These are phyloP conservation scores for Penicillium subrubescens DNA, from an alignment of 495 filamentous ascomycete genomes.

Conservation along the genomic window DNA sequence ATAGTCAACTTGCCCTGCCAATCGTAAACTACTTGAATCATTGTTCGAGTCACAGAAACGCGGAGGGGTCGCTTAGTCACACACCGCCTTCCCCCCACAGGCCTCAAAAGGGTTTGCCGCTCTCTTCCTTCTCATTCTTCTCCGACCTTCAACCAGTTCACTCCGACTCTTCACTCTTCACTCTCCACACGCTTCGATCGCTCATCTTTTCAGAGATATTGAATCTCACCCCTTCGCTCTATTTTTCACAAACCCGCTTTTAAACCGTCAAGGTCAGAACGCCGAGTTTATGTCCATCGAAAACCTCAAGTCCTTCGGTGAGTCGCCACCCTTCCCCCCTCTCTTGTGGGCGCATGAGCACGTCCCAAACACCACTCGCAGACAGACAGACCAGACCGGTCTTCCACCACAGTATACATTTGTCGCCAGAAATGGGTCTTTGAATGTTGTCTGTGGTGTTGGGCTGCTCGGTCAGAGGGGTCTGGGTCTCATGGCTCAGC, in stretches of 20 bases:
- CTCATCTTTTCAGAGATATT: slow-evolving; percentile 39
- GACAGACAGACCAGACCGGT: neutral
- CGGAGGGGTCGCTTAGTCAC: slow-evolving; percentile 27
- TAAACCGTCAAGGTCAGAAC: slow-evolving; percentile 47
- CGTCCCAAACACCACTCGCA: slow-evolving; percentile 6
- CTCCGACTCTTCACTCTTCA: slow-evolving; percentile 20
- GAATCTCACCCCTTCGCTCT: slow-evolving; percentile 36
- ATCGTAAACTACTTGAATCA: neutral
- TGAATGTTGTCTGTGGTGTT: neutral
- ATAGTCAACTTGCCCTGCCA: neutral
- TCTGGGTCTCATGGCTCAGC: slow-evolving; percentile 1
- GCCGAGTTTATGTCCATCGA: slow-evolving; percentile 99
- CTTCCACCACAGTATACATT: neutral
- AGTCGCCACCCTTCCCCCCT: slow-evolving; percentile 44
- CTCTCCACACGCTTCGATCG: slow-evolving; percentile 30
- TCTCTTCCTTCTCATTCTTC: slow-evolving; percentile 34
- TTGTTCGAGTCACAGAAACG: neutral
- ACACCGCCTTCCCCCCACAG: slow-evolving; percentile 46
- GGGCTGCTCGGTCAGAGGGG: neutral
- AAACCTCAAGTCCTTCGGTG: slow-evolving; percentile 99
- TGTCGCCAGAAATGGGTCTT: neutral
- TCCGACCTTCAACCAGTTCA: slow-evolving; percentile 24
- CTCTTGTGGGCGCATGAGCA: slow-evolving; percentile 16
- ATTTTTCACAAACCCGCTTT: slow-evolving; percentile 40
- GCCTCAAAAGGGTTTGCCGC: slow-evolving; percentile 48